Percentiles rank a stretch among this genome's conserved stretches.
phyloP scores from a whole-genome alignment of 306 rosid species.

The Vigna angularis region DNA sequence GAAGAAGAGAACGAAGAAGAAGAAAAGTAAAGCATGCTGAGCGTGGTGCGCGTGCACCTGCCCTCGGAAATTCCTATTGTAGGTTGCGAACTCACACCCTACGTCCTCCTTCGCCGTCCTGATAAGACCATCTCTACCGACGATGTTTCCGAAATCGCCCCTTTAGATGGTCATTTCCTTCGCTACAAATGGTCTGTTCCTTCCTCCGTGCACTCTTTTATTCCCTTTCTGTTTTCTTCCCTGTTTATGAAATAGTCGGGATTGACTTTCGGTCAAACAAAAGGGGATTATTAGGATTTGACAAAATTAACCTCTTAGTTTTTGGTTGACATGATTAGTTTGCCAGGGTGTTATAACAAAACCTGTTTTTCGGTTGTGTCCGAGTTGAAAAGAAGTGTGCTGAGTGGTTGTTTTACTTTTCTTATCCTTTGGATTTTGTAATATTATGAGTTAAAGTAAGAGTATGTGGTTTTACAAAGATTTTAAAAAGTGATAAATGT shows the following conservation, averaged over 20 bases:
- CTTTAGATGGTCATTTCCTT: conserved; percentile 83
- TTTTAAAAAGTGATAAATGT: background rate
- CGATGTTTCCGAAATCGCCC: conserved; percentile 81
- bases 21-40: conserved; percentile 77
- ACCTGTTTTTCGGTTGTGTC: too few species aligned
- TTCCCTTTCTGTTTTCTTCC: background rate
- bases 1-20: background rate
- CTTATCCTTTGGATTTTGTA: background rate
- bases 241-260: background rate
- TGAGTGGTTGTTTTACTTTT: background rate
- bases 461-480: background rate
- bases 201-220: background rate
- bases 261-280: background rate
- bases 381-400: background rate
- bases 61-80: conserved; percentile 99
- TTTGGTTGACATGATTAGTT: background rate
- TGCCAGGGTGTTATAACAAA: background rate
- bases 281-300: background rate
- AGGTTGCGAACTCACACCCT: conserved; percentile 96
- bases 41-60: conserved; percentile 92
- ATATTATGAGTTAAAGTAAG: background rate
- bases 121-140: conserved; percentile 64
- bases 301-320: background rate
- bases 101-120: conserved; percentile 83
- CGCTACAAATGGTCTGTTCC: conserved; percentile 80